Evolutionary conservation across 805 yeast species (phyloP).

Genomic region (Yueomyces sp.): DNA sequence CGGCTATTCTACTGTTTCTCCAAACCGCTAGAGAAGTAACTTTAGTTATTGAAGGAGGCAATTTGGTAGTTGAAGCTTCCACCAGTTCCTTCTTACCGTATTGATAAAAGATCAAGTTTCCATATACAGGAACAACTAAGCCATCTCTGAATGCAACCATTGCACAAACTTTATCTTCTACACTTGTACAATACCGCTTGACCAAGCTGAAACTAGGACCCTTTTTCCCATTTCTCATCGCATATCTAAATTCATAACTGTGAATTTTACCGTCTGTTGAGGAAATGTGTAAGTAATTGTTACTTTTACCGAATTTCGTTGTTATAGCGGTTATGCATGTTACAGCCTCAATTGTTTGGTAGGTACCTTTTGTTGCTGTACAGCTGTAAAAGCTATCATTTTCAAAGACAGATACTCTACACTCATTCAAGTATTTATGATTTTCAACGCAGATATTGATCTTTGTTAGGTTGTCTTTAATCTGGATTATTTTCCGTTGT

Average conservation of each 20-base stretch:
- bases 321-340: constrained; percentile 9
- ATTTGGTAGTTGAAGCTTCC: constrained; percentile 40
- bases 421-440: background rate
- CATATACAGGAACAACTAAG: constrained; percentile 45
- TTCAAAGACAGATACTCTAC: constrained; percentile 1
- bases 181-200: constrained; percentile 46
- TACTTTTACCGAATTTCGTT: constrained; percentile 15
- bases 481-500: background rate
- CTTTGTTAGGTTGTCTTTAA: background rate
- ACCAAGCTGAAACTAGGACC: constrained; percentile 23
- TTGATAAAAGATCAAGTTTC: constrained; percentile 46
- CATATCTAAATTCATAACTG: constrained; percentile 10
- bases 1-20: constrained; percentile 45
- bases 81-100: constrained; percentile 72
- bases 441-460: background rate
- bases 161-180: constrained; percentile 35
- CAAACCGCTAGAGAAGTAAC: constrained; percentile 39
- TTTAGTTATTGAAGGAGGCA: constrained; percentile 30
- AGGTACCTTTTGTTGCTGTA: background rate
- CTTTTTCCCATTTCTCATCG: constrained; percentile 12
- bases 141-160: constrained; percentile 44
- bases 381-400: background rate
- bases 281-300: constrained; percentile 34
- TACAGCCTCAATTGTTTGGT: constrained; percentile 2
- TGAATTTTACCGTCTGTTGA: constrained; percentile 13